phyloP scores from a whole-genome alignment of 257 asterid species.

The Lycium barbarum region DNA sequence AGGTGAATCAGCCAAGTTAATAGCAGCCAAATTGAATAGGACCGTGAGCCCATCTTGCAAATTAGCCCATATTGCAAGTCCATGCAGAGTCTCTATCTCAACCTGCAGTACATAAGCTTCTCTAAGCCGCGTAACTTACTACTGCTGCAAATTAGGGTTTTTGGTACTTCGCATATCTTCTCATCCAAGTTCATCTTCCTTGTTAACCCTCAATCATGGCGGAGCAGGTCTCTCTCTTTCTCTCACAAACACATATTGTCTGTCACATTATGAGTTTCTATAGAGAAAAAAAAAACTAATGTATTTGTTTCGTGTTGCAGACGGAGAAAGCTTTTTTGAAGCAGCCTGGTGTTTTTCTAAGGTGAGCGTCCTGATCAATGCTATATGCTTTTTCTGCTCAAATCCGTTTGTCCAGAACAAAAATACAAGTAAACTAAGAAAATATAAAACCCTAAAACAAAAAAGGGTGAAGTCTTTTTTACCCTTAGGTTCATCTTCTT shows the following conservation, averaged over 20 bases:
- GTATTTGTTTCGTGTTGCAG: slow-evolving; percentile 5
- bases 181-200: background rate
- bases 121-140: background rate
- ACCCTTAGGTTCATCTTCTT: slow-evolving; percentile 69
- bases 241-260: background rate
- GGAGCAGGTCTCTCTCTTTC: slow-evolving; percentile 14
- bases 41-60: background rate
- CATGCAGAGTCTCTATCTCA: background rate
- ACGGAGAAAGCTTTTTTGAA: slow-evolving; percentile 32
- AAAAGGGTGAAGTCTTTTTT: slow-evolving; percentile 14
- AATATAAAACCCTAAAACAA: background rate
- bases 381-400: background rate
- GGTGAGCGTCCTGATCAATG: background rate
- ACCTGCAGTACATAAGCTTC: background rate
- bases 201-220: slow-evolving; percentile 20
- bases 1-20: too few species aligned
- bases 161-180: background rate
- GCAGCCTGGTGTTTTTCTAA: slow-evolving; percentile 32
- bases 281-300: background rate
- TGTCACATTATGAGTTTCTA: background rate
- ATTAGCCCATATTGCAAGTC: background rate
- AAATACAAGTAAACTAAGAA: too few species aligned
- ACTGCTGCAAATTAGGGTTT: slow-evolving; percentile 9
- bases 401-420: too few species aligned
- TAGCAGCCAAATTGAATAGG: too few species aligned